Base-by-base conservation (phyloP, 2,329 filamentous ascomycete genomes). In the Venturia oleaginea region DNA sequence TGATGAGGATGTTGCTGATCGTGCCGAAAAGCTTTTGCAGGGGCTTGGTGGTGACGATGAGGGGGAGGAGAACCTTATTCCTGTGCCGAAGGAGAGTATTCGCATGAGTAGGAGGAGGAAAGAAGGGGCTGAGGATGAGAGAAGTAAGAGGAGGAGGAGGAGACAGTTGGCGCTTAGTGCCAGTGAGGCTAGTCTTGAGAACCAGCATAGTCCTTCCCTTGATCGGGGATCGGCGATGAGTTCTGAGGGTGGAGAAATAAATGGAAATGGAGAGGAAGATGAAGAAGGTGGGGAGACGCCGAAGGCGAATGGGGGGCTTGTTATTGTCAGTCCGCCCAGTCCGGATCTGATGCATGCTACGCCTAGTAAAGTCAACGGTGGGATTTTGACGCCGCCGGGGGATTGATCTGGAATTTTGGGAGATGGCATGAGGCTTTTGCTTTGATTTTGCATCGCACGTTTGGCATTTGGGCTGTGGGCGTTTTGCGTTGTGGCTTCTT, bases 11-110 rank as follows among this genome's bases (percentile, higher is more conserved):
- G 86, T 97, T 34, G 92, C 91, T 3, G 89, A 92, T 69, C 85
- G 92, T 62, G 92, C 93, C 2, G 91, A 91, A 1, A 85, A 87
- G 68, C 79, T 97, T 74, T 80, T 97, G 37, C 90, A 96, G 72
- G 91, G 91, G 57, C 87, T 97, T 75, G 85, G 91, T 65, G 82
- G 86, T 51, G 85, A 85, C 51, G 84, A 74, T 32, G 76, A 8
- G 79, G 76, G 67, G 67, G 74, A 24, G 78, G 84, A 62, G 15
- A 37, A 60, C 13, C 15, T 40, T 6, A n/a, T 60, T 3, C 60
- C 60, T 34, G 60, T 62, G 4, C 60, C 60, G 5, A 32, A 42
- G 13, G 60, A 62, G 24, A 34, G 24, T 1, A 62, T 62, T 19
- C 42, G 40, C 24, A 62, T 62, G 60, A 30, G 13, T 11, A n/a